Evolutionary conservation across 2,329 filamentous ascomycete species (phyloP), one percentile per base, ranked within the genome.

Genomic region (Cercospora janseana): DNA sequence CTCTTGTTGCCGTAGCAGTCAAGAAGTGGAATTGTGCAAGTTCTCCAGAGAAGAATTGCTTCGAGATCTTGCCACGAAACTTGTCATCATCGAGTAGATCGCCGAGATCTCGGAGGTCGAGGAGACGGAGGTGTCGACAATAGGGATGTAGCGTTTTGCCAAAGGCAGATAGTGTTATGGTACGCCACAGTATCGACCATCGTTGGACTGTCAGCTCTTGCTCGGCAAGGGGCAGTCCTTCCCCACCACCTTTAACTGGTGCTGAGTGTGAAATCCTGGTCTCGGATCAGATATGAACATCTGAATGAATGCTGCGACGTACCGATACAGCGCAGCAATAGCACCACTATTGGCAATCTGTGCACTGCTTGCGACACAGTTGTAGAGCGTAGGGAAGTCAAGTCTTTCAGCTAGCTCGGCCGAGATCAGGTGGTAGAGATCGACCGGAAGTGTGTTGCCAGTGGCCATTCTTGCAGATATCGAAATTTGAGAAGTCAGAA

Each of bases 141-240:
- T 90, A 90, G 0, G 85, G 84, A 55, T 82, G 85, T 13, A 80
- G 70, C 0, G 85, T 87, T 56, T 72, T 69, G 18, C 76, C 79
- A 34, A 84, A 68, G 50, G 81, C 81, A 6, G 85, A 88, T 6
- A 82, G 70, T 50, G 86, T 79, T 57, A 88, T 79, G 2, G 83
- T 83, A 43, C 79, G 78, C 86, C 86, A 89, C 41, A 87, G 66
- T 5, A 79, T 74, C 2, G 81, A 79, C 78, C 81, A 84, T 67
- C 79, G 79, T 46, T 74, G 73, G 15, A 77, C 71, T n/a, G 71
- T 69, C 21, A 73, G 59, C 26, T 77, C 69, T 56, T 75, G 72
- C 43, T 75, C 71, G 1, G 69, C 66, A 12, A 69, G 56, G 12
- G 68, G 60, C 18, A 69, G 59, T n/a, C 65, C 57, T 50, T 72